phyloP scores from a whole-genome alignment of 2,329 filamentous ascomycete genomes.

The Penicillium sp. region DNA sequence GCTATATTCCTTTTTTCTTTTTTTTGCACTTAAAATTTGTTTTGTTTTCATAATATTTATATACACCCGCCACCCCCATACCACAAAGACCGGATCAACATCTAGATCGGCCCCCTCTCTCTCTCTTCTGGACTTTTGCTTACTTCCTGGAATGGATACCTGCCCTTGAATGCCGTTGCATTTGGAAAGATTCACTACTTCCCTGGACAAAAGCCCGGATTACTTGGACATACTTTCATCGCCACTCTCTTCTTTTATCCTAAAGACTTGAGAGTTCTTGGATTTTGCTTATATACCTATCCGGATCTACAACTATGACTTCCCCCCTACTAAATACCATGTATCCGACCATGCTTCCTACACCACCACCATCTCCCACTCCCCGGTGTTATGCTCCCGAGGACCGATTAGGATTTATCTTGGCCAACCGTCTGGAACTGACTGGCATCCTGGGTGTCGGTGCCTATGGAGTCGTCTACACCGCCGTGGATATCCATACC shows the following conservation, averaged over 20 bases:
- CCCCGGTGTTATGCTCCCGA: constrained; percentile 67
- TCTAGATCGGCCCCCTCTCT: not conserved
- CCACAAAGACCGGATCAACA: not conserved
- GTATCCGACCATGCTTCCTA: constrained; percentile 48
- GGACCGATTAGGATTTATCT: constrained; percentile 79
- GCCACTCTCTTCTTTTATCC: not conserved
- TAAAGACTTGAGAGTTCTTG: constrained; percentile 3
- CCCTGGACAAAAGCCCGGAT: not conserved
- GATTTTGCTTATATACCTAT: constrained; percentile 15
- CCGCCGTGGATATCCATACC: constrained; percentile 79
- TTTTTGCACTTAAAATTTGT: constrained; percentile 9
- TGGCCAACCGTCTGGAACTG: constrained; percentile 81
- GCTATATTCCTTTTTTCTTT: constrained; percentile 7
- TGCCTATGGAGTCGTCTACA: constrained; percentile 95
- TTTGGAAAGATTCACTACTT: constrained; percentile 1
- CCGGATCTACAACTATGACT: constrained; percentile 9
- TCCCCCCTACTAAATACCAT: constrained; percentile 30
- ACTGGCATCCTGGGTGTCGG: constrained; percentile 86
- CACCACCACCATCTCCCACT: constrained; percentile 46
- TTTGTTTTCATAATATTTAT: not conserved
- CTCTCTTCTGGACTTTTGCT: constrained; percentile 1
- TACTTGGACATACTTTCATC: not conserved
- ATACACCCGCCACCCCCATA: not conserved
- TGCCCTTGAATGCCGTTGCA: constrained; percentile 10
- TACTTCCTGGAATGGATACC: constrained; percentile 16